phyloP scores from a whole-genome alignment of 495 filamentous ascomycete genomes.

The Parmelia sp. region DNA sequence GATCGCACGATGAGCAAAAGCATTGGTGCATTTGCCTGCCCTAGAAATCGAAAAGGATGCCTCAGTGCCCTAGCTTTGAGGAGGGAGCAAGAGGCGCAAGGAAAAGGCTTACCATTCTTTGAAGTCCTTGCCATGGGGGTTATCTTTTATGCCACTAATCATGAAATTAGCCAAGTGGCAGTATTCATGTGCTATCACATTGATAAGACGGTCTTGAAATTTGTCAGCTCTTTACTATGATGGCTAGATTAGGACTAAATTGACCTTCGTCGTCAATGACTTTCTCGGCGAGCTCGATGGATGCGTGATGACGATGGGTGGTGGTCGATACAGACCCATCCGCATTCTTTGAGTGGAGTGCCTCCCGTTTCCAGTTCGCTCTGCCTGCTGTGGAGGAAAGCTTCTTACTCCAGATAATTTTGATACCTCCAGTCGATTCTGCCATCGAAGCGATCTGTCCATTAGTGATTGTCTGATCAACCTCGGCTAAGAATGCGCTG shows the following conservation, averaged over 20 bases:
- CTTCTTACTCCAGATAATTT: conserved; percentile 75
- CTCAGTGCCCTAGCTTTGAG: not conserved
- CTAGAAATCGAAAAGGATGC: conserved; percentile 18
- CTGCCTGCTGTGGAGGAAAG: conserved; percentile 82
- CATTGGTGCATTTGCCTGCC: conserved; percentile 44
- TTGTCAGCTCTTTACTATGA: conserved; percentile 6
- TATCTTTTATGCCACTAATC: conserved; percentile 56
- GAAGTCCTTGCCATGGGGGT: conserved; percentile 80
- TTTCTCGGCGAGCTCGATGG: conserved; percentile 81
- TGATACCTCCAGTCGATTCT: conserved; percentile 65
- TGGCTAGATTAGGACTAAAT: not conserved
- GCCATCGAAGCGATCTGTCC: conserved; percentile 57
- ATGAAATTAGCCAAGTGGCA: conserved; percentile 90
- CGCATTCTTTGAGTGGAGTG: conserved; percentile 32
- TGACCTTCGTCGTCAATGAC: conserved; percentile 64
- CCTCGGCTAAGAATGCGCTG: conserved; percentile 58
- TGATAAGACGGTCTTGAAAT: conserved; percentile 58
- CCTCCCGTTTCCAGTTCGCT: conserved; percentile 71
- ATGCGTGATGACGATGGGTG: conserved; percentile 55
- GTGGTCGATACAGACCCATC: conserved; percentile 22
- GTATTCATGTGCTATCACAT: conserved; percentile 89
- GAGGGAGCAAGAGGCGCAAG: not conserved
- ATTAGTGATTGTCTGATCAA: conserved; percentile 61
- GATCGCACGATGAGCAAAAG: conserved; percentile 49
- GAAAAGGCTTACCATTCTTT: conserved; percentile 53